These are phyloP conservation scores for Phytophthora pistaciae DNA, from an alignment of 352 stramenopile genomes.

Conservation along the genomic window DNA sequence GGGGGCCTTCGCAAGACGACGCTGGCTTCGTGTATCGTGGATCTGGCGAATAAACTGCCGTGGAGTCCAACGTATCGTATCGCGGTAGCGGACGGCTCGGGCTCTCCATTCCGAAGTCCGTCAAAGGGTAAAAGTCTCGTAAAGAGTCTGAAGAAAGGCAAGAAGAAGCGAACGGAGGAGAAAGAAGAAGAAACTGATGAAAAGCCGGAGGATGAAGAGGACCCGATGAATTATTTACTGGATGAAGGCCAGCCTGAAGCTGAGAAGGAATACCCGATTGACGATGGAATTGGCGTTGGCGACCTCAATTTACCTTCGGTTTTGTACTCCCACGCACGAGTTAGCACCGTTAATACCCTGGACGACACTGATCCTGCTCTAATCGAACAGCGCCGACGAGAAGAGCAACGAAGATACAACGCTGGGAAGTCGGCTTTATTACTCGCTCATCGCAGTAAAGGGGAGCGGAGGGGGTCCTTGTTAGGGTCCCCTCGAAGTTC, in stretches of 20 bases:
- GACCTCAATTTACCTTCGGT: constrained; percentile 42
- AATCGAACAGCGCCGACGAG: constrained; percentile 48
- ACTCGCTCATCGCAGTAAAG: constrained; percentile 14
- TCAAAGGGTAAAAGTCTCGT: constrained; percentile 15
- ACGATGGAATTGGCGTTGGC: constrained; percentile 76
- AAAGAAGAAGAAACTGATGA: neutral
- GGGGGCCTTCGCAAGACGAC: constrained; percentile 63
- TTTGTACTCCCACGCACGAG: constrained; percentile 31
- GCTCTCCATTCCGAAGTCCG: constrained; percentile 60
- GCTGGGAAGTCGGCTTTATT: constrained; percentile 60
- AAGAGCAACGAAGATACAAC: constrained; percentile 63
- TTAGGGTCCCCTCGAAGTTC: constrained; percentile 16
- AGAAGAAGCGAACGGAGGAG: neutral
- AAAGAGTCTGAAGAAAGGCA: constrained; percentile 2
- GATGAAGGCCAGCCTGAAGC: constrained; percentile 29
- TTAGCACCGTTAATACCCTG: constrained; percentile 9
- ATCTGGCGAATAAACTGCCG: constrained; percentile 68
- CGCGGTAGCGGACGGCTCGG: constrained; percentile 14
- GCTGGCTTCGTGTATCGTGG: constrained; percentile 65
- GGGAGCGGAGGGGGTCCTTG: neutral
- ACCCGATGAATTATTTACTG: constrained; percentile 17
- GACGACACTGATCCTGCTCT: constrained; percentile 56
- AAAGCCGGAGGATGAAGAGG: constrained; percentile 14
- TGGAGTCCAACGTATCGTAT: constrained; percentile 68
- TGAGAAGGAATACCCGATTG: constrained; percentile 18